Base-by-base conservation (phyloP, 2,329 filamentous ascomycete genomes). In the Apiospora phragmitis region DNA sequence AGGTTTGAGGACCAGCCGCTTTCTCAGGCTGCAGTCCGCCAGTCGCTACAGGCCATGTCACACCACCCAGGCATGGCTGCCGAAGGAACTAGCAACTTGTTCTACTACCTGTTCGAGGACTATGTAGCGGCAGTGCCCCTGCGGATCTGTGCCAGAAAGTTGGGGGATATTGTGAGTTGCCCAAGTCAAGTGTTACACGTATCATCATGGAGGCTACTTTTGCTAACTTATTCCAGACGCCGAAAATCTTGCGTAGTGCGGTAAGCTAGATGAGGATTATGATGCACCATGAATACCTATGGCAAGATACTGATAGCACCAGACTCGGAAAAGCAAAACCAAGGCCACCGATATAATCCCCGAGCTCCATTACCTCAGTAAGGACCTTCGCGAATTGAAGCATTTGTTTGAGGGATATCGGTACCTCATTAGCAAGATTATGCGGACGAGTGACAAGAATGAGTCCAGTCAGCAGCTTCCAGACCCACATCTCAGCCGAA, bases 21-120 rank as follows among this genome's bases (percentile, higher is more conserved):
- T 68, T 84, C 82, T 70, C 82, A 85, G 65, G 85, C 79, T 75
- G 79, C 76, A 32, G 76, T 82, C 70, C 79, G 83, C 14, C 74
- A 79, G 47, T 76, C 81, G 12, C 67, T 81, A 38, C 55, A 62
- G 32, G 32, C 69, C 41, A 67, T 43, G 65, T 29, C 38, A 26
- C 70, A 71, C 42, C 24, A 7, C 12, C 16, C n/a, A 24, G 65
- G 45, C 67, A 24, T 78, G 7, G 81, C 80, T 3, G 73, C 78
- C 2, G 89, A 91, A 74, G 85, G 86, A 1, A 86, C 89, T 0
- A 89, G 89, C 26, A 82, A 90, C 26, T 80, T 91, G 3, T 91
- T 91, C 79, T 92, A 91, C 77, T 91, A 91, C 75, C 80, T 92
- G 0, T 92, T 92, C 75, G 90, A 92, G 75, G 90, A 91, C 76